A percentile compares a stretch with the other conserved stretches of the same genome.
Evolutionary conservation across 2,329 filamentous ascomycete genomes (phyloP).

Genomic region (Penicillium sp.): DNA sequence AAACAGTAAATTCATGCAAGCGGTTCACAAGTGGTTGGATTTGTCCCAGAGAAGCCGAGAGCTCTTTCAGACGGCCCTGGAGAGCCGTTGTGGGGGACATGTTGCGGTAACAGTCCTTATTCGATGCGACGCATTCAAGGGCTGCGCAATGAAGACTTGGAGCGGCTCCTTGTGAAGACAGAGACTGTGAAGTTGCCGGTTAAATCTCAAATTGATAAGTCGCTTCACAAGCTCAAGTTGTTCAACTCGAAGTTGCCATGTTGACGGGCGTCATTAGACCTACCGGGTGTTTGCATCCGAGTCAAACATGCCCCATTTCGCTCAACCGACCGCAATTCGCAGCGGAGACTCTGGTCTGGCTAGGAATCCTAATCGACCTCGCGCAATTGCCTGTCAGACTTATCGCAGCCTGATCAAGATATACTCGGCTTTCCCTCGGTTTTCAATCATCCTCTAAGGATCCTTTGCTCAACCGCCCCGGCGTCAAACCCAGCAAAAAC

Average conservation of each 20-base stretch:
- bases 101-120: constrained; percentile 9
- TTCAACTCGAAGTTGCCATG: constrained; percentile 27
- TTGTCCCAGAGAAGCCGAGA: constrained; percentile 55
- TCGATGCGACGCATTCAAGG: not conserved
- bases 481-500: not conserved
- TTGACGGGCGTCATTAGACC: constrained; percentile 24
- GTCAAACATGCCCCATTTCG: constrained; percentile 27
- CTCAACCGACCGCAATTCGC: constrained; percentile 12
- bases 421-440: not conserved
- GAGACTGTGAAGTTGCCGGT: not conserved
- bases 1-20: constrained; percentile 61
- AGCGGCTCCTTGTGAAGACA: too few relatives aligned
- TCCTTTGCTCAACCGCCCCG: not conserved
- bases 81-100: constrained; percentile 46
- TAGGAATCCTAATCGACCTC: constrained; percentile 6
- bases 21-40: constrained; percentile 57
- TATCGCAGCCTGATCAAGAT: not conserved
- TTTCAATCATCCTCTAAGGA: not conserved
- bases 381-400: not conserved
- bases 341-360: constrained; percentile 4
- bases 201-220: not conserved
- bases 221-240: constrained; percentile 8
- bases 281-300: constrained; percentile 31
- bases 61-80: constrained; percentile 50
- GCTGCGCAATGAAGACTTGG: too few relatives aligned